phyloP scores from a whole-genome alignment of 1,284 basidiomycete genomes.

The Tilletia setariae region DNA sequence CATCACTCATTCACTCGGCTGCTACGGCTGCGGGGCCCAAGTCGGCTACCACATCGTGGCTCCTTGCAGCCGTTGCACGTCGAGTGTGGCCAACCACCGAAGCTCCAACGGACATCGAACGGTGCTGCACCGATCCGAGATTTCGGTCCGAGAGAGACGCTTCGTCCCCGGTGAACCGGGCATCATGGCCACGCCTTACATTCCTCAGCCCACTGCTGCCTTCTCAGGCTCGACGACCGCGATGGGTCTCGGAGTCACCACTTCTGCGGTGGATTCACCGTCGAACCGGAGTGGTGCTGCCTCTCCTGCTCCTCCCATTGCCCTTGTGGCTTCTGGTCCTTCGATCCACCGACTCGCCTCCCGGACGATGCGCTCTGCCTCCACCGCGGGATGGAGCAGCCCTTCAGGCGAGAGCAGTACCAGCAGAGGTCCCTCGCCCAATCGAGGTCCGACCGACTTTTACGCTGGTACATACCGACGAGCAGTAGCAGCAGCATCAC shows the following conservation, averaged over 20 bases:
- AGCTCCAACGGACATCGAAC: slow-evolving; percentile 74
- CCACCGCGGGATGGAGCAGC: slow-evolving; percentile 10
- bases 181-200: slow-evolving; percentile 54
- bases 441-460: slow-evolving; percentile 8
- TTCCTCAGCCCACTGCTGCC: not conserved
- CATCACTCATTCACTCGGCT: slow-evolving; percentile 71
- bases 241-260: not conserved
- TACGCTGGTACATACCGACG: not conserved
- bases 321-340: too few species aligned
- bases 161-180: slow-evolving; percentile 70
- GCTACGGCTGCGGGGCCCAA: slow-evolving; percentile 71
- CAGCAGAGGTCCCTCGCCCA: not conserved
- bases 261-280: too few species aligned
- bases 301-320: not conserved
- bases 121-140: slow-evolving; percentile 78
- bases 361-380: slow-evolving; percentile 10
- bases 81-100: slow-evolving; percentile 56
- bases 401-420: not conserved
- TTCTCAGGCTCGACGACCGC: not conserved
- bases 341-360: not conserved
- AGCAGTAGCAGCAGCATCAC: too few species aligned
- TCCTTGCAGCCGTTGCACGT: slow-evolving; percentile 51
- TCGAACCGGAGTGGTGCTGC: too few species aligned
- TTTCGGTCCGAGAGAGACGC: slow-evolving; percentile 67
- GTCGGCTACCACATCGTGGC: slow-evolving; percentile 57